A percentile compares a stretch with the other conserved stretches of the same genome.
Evolutionary conservation across 352 stramenopile species (phyloP).

Genomic region (Achlya hypogyna): DNA sequence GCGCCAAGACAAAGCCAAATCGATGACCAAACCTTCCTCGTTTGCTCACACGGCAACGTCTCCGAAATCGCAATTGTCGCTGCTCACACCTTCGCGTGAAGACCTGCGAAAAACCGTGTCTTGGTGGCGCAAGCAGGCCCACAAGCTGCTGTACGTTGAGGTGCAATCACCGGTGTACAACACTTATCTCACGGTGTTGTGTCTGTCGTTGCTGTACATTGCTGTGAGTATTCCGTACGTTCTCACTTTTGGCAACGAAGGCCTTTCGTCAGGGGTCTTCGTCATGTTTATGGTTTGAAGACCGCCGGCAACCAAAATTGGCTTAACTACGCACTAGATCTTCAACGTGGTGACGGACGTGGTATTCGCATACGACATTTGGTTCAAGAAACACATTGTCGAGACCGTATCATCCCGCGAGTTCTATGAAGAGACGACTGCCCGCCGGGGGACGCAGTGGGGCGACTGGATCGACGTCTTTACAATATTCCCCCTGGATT

Average conservation of each 20-base stretch:
- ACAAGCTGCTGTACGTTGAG: constrained; percentile 7
- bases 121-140: neutral
- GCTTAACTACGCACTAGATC: constrained; percentile 24
- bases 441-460: neutral
- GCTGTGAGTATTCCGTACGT: constrained; percentile 49
- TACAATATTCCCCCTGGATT: constrained; percentile 8
- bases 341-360: constrained; percentile 7
- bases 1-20: constrained; percentile 31
- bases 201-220: constrained; percentile 31
- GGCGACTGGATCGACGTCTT: constrained; percentile 1
- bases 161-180: constrained; percentile 12
- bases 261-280: constrained; percentile 26
- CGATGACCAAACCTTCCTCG: neutral
- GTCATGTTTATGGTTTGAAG: constrained; percentile 29
- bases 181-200: constrained; percentile 10
- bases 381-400: constrained; percentile 9
- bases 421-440: constrained; percentile 8
- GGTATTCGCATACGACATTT: constrained; percentile 19
- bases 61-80: no score
- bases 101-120: neutral
- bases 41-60: no score
- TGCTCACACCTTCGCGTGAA: neutral
- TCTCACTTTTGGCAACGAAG: constrained; percentile 62
- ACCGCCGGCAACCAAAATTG: constrained; percentile 13
- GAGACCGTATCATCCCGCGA: constrained; percentile 17